Evolutionary conservation across 1,284 basidiomycete genomes (phyloP).

Genomic region (Microbotryomycetes sp.): DNA sequence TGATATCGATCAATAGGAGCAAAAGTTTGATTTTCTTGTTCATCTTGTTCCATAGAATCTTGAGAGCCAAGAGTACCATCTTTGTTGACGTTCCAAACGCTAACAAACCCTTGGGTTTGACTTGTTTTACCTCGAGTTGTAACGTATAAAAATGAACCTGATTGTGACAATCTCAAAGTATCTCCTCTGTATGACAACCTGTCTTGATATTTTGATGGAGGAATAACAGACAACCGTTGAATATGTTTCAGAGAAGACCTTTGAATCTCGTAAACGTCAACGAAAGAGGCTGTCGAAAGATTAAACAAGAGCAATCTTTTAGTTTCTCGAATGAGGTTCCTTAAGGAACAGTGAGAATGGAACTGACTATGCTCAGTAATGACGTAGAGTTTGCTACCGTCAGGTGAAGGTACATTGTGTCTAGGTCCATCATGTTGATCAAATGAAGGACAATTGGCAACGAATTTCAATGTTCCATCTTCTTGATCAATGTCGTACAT

Average conservation of each 20-base stretch:
- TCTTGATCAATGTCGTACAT: constrained; percentile 39
- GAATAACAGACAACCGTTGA: constrained; percentile 33
- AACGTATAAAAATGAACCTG: constrained; percentile 40
- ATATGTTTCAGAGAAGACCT: constrained; percentile 21
- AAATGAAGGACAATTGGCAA: constrained; percentile 39
- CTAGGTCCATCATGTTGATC: constrained; percentile 43
- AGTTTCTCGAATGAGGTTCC: not conserved
- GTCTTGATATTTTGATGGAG: constrained; percentile 12
- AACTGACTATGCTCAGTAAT: constrained; percentile 38
- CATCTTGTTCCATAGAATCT: not conserved
- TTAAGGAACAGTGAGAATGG: too few relatives aligned
- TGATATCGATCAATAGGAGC: constrained; percentile 32
- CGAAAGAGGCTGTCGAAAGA: constrained; percentile 28
- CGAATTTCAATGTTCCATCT: constrained; percentile 36
- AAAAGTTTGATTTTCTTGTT: not conserved
- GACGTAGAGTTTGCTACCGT: constrained; percentile 43
- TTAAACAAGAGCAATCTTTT: not conserved
- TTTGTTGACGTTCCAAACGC: constrained; percentile 39
- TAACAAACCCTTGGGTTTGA: constrained; percentile 41
- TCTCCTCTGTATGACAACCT: constrained; percentile 41
- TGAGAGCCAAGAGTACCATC: constrained; percentile 8
- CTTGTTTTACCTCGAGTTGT: constrained; percentile 43
- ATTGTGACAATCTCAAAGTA: constrained; percentile 42
- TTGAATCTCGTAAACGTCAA: constrained; percentile 36
- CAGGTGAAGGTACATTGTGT: constrained; percentile 42